phyloP scores from a whole-genome alignment of 306 rosid genomes.

The Cyclanthera cordifolia region DNA sequence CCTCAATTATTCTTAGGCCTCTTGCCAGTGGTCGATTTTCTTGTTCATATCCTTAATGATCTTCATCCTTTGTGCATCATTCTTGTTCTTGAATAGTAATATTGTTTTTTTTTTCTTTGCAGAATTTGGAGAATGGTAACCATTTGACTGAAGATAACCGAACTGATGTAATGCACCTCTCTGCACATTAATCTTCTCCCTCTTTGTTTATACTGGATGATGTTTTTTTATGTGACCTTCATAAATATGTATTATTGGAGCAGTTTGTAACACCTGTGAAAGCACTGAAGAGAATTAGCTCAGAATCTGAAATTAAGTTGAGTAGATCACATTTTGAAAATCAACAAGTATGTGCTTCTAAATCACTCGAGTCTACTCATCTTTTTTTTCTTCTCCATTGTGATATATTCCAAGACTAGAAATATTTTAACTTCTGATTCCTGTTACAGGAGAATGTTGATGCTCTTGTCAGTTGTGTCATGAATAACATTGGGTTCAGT shows the following conservation, averaged over 20 bases:
- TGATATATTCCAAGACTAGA: neutral
- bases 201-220: neutral
- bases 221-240: neutral
- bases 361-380: slow-evolving; percentile 11
- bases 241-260: slow-evolving; percentile 2
- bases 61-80: neutral
- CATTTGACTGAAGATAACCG: slow-evolving; percentile 50
- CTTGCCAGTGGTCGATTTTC: neutral
- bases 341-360: slow-evolving; percentile 61
- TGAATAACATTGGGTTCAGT: slow-evolving; percentile 68
- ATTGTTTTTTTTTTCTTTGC: slow-evolving; percentile 16
- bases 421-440: slow-evolving; percentile 19
- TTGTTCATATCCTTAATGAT: neutral
- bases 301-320: slow-evolving; percentile 79
- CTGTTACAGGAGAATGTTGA: slow-evolving; percentile 79
- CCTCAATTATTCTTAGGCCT: neutral
- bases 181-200: slow-evolving; percentile 5
- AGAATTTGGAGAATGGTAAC: slow-evolving; percentile 82
- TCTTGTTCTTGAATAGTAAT: neutral
- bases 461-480: slow-evolving; percentile 76
- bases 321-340: slow-evolving; percentile 83
- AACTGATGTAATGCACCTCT: slow-evolving; percentile 34
- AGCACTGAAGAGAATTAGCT: slow-evolving; percentile 46
- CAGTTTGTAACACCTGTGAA: slow-evolving; percentile 42
- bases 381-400: neutral